Percentiles rank a stretch among this genome's conserved stretches.
Evolutionary conservation across 1,284 basidiomycete species (phyloP).

Genomic region (Leccinum pachyderme): DNA sequence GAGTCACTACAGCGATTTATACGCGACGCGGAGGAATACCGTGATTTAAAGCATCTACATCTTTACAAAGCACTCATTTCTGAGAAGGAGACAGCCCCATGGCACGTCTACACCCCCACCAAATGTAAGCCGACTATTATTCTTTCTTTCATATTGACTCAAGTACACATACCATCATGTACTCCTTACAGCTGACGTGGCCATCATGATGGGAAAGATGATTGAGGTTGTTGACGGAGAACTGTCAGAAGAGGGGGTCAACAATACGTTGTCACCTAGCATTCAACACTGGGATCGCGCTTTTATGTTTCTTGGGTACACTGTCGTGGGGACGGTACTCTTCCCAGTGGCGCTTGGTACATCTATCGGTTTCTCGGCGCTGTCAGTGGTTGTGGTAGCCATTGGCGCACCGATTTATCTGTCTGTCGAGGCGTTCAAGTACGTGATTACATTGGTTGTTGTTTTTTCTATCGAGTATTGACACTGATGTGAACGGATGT

Average conservation of each 20-base stretch:
- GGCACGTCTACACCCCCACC: constrained; percentile 20
- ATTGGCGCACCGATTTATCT: neutral
- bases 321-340: neutral
- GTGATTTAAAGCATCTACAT: constrained; percentile 17
- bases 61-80: constrained; percentile 15
- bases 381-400: neutral
- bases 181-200: constrained; percentile 21
- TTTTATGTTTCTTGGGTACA: neutral
- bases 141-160: neutral
- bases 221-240: constrained; percentile 23
- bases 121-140: constrained; percentile 9
- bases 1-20: constrained; percentile 8
- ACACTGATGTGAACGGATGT: neutral
- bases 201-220: constrained; percentile 23
- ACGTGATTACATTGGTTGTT: neutral
- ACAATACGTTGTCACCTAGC: neutral
- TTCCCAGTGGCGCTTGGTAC: neutral
- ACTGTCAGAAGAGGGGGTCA: constrained; percentile 8
- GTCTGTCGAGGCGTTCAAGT: neutral
- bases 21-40: constrained; percentile 9
- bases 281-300: neutral
- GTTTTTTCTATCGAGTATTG: neutral
- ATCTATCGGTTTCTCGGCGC: neutral
- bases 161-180: neutral
- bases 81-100: constrained; percentile 13